phyloP scores from a whole-genome alignment of 2,329 filamentous ascomycete species.

The Pyrenochaeta sp. region DNA sequence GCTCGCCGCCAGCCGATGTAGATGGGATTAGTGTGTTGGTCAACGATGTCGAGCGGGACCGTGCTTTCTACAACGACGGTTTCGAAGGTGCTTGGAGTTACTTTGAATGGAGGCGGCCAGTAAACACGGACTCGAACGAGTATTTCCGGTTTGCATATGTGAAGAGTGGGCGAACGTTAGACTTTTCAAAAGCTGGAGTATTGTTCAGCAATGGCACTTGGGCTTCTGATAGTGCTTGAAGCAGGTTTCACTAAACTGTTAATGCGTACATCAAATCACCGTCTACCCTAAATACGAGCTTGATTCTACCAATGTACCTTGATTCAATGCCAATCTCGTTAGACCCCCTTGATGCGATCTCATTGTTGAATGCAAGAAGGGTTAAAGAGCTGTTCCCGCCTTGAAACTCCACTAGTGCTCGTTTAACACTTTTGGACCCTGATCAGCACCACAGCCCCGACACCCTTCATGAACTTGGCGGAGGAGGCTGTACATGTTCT shows the following conservation, averaged over 20 bases:
- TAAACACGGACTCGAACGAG: conserved; percentile 30
- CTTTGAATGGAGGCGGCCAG: conserved; percentile 54
- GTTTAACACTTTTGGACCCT: background rate
- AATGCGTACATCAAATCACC: no score
- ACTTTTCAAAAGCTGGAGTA: conserved; percentile 42
- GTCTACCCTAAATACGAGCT: no score
- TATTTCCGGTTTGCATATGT: conserved; percentile 49
- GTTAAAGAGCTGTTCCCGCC: no score
- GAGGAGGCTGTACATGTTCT: conserved; percentile 7
- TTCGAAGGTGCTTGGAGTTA: conserved; percentile 4
- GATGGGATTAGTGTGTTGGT: conserved; percentile 82
- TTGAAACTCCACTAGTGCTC: background rate
- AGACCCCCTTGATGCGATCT: no score
- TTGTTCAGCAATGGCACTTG: conserved; percentile 40
- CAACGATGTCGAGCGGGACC: conserved; percentile 78
- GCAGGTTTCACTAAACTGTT: background rate
- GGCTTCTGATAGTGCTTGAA: conserved; percentile 27
- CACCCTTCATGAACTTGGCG: conserved; percentile 3
- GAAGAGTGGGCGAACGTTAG: conserved; percentile 33
- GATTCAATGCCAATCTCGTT: no score
- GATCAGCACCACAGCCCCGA: background rate
- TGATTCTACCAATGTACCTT: no score
- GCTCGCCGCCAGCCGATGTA: conserved; percentile 56
- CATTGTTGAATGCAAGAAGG: no score
- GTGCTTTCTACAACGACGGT: conserved; percentile 36